Evolutionary conservation across 495 filamentous ascomycete species (phyloP), one percentile per base, ranked within the genome.

Genomic region (Poronia punctata): DNA sequence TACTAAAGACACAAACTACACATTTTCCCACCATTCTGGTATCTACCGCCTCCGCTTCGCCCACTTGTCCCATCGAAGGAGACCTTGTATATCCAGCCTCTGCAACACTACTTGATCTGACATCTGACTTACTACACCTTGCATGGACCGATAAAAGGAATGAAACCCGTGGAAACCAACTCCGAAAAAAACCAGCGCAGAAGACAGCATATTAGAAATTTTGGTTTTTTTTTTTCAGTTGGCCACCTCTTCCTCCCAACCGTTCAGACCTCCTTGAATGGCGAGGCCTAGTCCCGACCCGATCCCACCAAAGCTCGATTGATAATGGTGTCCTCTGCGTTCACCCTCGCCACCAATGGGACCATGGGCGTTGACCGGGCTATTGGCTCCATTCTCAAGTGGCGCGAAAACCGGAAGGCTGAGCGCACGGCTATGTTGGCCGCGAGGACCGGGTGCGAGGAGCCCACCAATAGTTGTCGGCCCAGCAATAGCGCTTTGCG

Each of bases 371-470:
- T 64, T 67, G 42, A 62, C 61, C 6, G 67, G 67, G 52, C 63
- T 74, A 40, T 43, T 64, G 39, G 58, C 64, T 19, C 69, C 69
- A 32, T 73, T 73, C 59, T 73, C 66, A 30, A 71, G 70, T 12
- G 69, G 69, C 1, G 70, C 71, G 29, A 77, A 68, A 5, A 68
- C 86, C 1, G 88, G 88, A 46, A 95, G 65, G 54, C 84, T 90
- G 39, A 92, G 85, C 27, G 88, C 84, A 21, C 88, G 82, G 52
- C 78, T 83, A 62, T 95, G 88, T 49, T 85, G 82, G 19, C 75
- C 76, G 25, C 84, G 79, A 30, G 59, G 51, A 23, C 75, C 75
- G 15, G 87, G 87, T 16, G 86, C 84, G 4, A 88, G 80, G n/a
- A 86, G 68, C 9, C 82, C 78, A 35, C 80, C 78, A 43, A 82